Evolutionary conservation across 169 alveolate genomes (phyloP), one percentile per base, ranked within the genome.

Genomic region (Plasmodium inui): DNA sequence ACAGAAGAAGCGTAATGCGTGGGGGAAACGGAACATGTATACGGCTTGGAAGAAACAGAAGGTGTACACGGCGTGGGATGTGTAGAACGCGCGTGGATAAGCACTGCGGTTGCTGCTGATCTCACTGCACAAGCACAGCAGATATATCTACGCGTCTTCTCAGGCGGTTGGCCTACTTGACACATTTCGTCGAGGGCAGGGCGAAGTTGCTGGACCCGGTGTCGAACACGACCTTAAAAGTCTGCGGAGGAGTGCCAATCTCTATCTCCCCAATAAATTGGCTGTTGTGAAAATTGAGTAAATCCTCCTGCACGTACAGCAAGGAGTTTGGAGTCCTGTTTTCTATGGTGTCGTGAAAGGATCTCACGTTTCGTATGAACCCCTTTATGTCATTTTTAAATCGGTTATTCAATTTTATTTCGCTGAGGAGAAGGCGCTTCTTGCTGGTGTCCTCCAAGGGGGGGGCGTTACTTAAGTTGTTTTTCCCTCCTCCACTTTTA

Each of bases 181-280:
- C 50, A 30, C 99, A 98, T 85, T 96, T 96, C 39, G 92, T 95
- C 22, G 98, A 97, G 3, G 99, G 99, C 6, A 98, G 93, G 98
- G 98, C 97, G 4, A 98, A 94, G 83, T 97, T 97, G 84, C 98
- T 96, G 37, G 98, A 97, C 2, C 99, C 99, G 17, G 98, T 98
- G 81, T 98, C 93, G 67, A 96, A 61, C 79, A 97, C 98, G 83
- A 97, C 99, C n/a, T 97, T 96, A 86, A 97, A 97, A 50, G 92
- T 95, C 79, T 92, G 95, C 28, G 98, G 97, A 2, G 99, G 99
- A 14, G 98, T 97, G 50, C 99, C 99, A 22, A 97, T 94, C 72
- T 96, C 95, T 12, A 98, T 97, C 71, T 97, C 97, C 22, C 98
- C 99, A 95, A 98, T 97, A 81, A 97, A 98, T 61, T 98, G 99